Percentiles rank a stretch among this genome's conserved stretches.
Conservation (phyloP, 1,284 basidiomycete genomes). For the Leccinum olivaceoglutinosum region DNA sequence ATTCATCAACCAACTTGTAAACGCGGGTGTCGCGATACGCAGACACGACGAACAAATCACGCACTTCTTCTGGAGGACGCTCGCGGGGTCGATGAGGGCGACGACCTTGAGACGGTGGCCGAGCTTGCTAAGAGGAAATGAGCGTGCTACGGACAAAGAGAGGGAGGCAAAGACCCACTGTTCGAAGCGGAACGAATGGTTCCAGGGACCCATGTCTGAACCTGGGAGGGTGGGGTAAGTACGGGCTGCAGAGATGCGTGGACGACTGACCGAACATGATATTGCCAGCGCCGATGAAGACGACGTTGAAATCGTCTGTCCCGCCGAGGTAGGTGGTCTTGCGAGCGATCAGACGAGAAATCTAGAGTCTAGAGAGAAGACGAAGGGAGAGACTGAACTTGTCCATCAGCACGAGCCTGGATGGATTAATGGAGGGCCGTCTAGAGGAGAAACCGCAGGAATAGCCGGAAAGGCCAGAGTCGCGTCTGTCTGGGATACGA, state of each 20-base stretch:
- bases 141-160: background rate
- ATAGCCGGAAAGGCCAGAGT: constrained; percentile 31
- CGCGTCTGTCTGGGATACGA: constrained; percentile 35
- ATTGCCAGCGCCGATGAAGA: constrained; percentile 90
- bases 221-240: constrained; percentile 38
- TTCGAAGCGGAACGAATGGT: constrained; percentile 93
- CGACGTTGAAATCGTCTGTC: constrained; percentile 77
- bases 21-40: constrained; percentile 93
- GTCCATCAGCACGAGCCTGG: constrained; percentile 70
- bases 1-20: constrained; percentile 87
- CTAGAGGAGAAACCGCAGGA: constrained; percentile 46
- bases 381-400: constrained; percentile 42
- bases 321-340: constrained; percentile 55
- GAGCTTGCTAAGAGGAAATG: constrained; percentile 67
- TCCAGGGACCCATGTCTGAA: constrained; percentile 85
- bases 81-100: constrained; percentile 88
- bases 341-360: constrained; percentile 11
- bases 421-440: constrained; percentile 69
- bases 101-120: constrained; percentile 94
- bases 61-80: constrained; percentile 86
- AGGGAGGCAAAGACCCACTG: constrained; percentile 50
- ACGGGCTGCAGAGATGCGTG: background rate
- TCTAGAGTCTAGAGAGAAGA: background rate
- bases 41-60: constrained; percentile 84
- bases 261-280: constrained; percentile 80